These are phyloP conservation scores for Penicillium sp. DNA, from an alignment of 2,329 filamentous ascomycete species.

Conservation along the genomic window DNA sequence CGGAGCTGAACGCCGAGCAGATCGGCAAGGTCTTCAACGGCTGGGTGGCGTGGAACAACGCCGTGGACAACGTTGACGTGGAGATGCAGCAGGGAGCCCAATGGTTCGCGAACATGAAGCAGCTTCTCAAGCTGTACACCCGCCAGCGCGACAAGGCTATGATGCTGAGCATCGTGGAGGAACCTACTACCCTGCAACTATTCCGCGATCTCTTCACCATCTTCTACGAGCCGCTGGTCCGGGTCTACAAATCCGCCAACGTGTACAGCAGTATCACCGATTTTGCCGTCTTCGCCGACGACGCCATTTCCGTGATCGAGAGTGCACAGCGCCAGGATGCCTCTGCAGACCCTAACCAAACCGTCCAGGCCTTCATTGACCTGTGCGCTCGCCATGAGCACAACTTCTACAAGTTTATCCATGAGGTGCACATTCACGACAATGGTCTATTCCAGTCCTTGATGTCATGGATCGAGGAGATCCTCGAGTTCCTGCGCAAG, in stretches of 20 bases:
- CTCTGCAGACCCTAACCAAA: constrained; percentile 95
- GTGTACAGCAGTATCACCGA: constrained; percentile 98
- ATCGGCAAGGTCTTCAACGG: constrained; percentile 88
- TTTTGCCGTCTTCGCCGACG: constrained; percentile 89
- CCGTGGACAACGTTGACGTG: constrained; percentile 84
- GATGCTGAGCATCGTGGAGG: constrained; percentile 95
- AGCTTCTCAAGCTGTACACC: constrained; percentile 88
- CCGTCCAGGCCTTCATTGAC: constrained; percentile 97
- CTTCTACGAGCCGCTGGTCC: constrained; percentile 95
- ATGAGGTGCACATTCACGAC: constrained; percentile 96
- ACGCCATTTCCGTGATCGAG: constrained; percentile 82
- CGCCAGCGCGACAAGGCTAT: constrained; percentile 92
- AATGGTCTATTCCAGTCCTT: constrained; percentile 94
- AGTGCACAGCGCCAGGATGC: constrained; percentile 75
- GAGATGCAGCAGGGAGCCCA: constrained; percentile 88
- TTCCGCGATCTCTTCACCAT: constrained; percentile 97
- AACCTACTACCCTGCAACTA: constrained; percentile 94
- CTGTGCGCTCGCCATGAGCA: constrained; percentile 92
- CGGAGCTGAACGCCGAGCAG: constrained; percentile 73
- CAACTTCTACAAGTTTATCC: constrained; percentile 98
- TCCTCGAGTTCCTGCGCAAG: constrained; percentile 87
- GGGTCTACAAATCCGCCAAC: constrained; percentile 98
- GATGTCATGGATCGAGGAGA: constrained; percentile 97
- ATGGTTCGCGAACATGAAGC: constrained; percentile 92
- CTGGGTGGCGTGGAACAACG: constrained; percentile 94